Evolutionary conservation across 805 yeast genomes (phyloP), one percentile per base, ranked within the genome.

Genomic region (Metschnikowia lachancei): DNA sequence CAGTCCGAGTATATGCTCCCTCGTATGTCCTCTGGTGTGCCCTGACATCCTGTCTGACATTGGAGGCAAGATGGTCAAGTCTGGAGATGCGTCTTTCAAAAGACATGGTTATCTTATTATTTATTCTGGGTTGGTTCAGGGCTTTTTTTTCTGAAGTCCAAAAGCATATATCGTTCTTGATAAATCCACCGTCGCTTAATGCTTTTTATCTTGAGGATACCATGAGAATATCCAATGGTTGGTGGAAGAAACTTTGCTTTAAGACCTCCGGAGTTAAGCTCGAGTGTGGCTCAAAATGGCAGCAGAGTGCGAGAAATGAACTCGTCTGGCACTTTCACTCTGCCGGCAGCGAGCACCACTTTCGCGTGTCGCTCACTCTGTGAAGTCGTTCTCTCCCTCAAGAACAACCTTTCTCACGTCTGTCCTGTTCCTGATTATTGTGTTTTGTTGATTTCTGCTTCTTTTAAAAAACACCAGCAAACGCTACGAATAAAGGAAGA

Each of bases 1-100:
- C 85, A 0, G 91, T 80, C 43, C 95, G 65, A 20, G 84, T 72
- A 58, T 87, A 87, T 1, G 95, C 91, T 0, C 95, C 95, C 59
- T 87, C 94, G 57, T 85, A 87, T 0, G 95, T 87, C 46, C 95
- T 64, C 63, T 87, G 94, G 55, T 84, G 85, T 0, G 92, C 94
- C 55, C 84, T 53, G 2, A 79, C 70, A 52, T 79, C 83, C 20
- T 78, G 62, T 54, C 74, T 72, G 44, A 69, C 69, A 6, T 61
- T 64, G 4, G 62, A 64, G 3, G 76, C 64, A 4, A 75, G 64
- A 13, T 69, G 58, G 38, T 70, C 71, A 11, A 72, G 54, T 17
- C 66, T 41, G 1, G 74, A 66, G 5, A 50, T 30, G 53, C 55
- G 36, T 51, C 55, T 22, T 18, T 45, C 36, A 14, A 43, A 39